phyloP scores from a whole-genome alignment of 306 rosid genomes.

The Glycine soja region DNA sequence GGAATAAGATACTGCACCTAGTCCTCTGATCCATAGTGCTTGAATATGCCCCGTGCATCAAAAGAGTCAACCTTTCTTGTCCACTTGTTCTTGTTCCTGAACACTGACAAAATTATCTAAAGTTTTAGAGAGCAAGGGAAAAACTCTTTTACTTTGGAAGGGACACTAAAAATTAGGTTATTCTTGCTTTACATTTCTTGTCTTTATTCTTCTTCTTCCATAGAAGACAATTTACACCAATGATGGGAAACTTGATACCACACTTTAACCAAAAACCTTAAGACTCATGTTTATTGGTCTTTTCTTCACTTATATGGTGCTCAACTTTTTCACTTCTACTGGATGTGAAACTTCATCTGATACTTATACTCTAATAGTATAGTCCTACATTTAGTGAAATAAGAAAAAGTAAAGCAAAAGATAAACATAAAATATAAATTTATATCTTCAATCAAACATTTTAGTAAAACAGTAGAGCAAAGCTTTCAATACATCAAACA shows the following conservation, averaged over 20 bases:
- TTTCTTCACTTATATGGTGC: too few relatives aligned
- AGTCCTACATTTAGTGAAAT: neutral
- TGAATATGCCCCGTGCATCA: conserved; percentile 79
- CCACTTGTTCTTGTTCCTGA: conserved; percentile 54
- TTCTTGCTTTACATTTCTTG: too few relatives aligned
- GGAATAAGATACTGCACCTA: conserved; percentile 85
- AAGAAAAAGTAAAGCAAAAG: neutral
- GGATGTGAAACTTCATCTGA: too few relatives aligned
- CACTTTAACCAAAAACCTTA: too few relatives aligned
- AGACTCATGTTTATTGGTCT: too few relatives aligned
- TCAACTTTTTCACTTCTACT: too few relatives aligned
- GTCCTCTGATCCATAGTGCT: conserved; percentile 73
- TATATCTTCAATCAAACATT: conserved; percentile 5
- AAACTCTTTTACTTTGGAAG: conserved; percentile 80
- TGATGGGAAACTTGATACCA: too few relatives aligned
- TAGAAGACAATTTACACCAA: too few relatives aligned
- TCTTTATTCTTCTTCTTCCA: too few relatives aligned
- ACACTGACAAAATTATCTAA: conserved; percentile 33
- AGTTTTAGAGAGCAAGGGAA: conserved; percentile 7
- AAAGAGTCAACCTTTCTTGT: conserved; percentile 56
- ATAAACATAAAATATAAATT: conserved; percentile 5
- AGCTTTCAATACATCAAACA: conserved; percentile 6
- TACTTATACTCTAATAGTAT: neutral
- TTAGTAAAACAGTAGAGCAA: neutral
- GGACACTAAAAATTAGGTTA: conserved; percentile 85